A percentile compares a stretch with the other conserved stretches of the same genome.
phyloP scores from a whole-genome alignment of 2,329 filamentous ascomycete genomes.

The Neopestalotiopsis clavispora region DNA sequence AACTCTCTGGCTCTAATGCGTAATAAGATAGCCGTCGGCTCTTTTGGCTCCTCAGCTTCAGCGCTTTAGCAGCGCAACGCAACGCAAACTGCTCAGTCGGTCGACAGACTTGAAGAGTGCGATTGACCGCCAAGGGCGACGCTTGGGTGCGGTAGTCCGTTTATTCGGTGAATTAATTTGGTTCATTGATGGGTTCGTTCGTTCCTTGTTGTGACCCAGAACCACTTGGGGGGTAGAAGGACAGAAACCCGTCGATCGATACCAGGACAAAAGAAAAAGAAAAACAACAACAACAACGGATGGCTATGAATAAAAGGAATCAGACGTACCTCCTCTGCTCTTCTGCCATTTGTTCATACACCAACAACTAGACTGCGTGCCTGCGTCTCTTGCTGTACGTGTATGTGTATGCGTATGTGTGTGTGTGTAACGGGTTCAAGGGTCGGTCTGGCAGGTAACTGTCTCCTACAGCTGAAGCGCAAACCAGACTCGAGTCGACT shows the following conservation, averaged over 20 bases:
- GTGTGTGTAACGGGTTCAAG: neutral
- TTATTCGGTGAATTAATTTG: neutral
- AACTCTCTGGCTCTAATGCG: neutral
- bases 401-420: neutral
- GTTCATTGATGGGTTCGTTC: slow-evolving; percentile 1
- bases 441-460: neutral
- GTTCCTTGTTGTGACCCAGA: slow-evolving; percentile 1
- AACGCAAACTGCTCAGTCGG: neutral
- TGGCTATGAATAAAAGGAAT: neutral
- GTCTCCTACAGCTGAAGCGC: neutral
- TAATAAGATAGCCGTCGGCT: neutral
- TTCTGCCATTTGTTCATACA: neutral
- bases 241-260: neutral
- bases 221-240: neutral
- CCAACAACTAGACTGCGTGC: neutral
- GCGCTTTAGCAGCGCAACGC: neutral
- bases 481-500: neutral
- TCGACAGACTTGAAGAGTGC: neutral
- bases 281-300: neutral
- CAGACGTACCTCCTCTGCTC: neutral
- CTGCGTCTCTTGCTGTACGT: neutral
- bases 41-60: neutral
- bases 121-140: neutral
- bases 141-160: neutral
- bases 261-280: neutral